Base-by-base conservation (phyloP, 345 rosid species). In the Atalantia buxifolia region DNA sequence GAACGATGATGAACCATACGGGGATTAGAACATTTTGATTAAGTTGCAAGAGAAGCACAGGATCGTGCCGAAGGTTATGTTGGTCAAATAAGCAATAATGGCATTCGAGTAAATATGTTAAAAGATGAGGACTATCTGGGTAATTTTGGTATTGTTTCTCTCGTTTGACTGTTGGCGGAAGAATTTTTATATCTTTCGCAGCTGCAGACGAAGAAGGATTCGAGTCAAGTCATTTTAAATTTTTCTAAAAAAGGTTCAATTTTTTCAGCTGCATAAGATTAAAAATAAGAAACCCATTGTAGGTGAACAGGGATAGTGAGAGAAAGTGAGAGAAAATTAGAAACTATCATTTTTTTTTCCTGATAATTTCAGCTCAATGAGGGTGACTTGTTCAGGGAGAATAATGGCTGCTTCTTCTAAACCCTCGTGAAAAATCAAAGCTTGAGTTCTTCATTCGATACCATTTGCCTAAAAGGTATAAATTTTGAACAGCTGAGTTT, bases 401-500 rank as follows among this genome's bases (percentile, higher is more conserved):
- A 36, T 27, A 57, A 50, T 72, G 64, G 77, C 71, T 68, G 40
- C 7, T 77, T 73, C 74, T 66, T 62, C 60, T 24, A 72, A 59
- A 59, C 81, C 77, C 60, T 77, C 24, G 0, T 28, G 45, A 78
- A 55, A 50, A 65, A 12, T 13, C 22, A 10, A 21, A 31, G 45
- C 31, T 12, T 10, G 1, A 12, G 48, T 38, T 30, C 21, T n/a
- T 64, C 48, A 10, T 5, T 31, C 12, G 13, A 31, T 48, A 50
- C 28, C 33, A 30, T 12, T 50, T 75, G 38, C 33, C 63, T 22
- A 22, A 31, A 62, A 74, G 84, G 84, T 78, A 69, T 13, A n/a
- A 22, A 10, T 22, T 61, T 28, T 50, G 3, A 63, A 74, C 53
- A 45, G 21, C 38, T 27, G 21, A 53, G 30, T 6, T 27, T n/a